Evolutionary conservation across 225 moss, liverwort and hornwort genomes (phyloP).

Genomic region (Anthoceros angustus): DNA sequence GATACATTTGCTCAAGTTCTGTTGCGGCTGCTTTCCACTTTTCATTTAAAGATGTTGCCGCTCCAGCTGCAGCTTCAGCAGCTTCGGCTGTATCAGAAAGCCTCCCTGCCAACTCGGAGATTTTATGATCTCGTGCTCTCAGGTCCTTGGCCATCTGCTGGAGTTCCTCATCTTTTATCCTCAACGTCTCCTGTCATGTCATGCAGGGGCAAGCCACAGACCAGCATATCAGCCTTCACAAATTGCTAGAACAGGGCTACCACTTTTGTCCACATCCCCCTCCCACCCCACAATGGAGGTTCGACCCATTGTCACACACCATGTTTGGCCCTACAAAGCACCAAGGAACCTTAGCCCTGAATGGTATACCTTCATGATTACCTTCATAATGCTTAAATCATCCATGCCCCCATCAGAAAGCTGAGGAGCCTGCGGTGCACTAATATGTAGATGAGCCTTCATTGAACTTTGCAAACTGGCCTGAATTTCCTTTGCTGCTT

Average conservation of each 20-base stretch:
- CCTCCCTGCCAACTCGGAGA: conserved; percentile 79
- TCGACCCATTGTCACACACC: too few relatives aligned
- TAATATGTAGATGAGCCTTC: conserved; percentile 32
- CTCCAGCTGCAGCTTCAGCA: conserved; percentile 84
- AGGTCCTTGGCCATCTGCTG: conserved; percentile 84
- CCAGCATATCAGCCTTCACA: background rate
- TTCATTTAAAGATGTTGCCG: conserved; percentile 56
- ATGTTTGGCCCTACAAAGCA: background rate
- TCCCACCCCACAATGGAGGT: too few relatives aligned
- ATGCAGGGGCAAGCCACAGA: background rate
- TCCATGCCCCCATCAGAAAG: conserved; percentile 26
- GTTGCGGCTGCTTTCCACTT: conserved; percentile 47
- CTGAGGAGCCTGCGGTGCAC: conserved; percentile 17
- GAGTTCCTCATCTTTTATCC: conserved; percentile 98
- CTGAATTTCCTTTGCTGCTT: conserved; percentile 63
- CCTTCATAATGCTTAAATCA: conserved; percentile 28
- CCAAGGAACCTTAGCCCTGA: background rate
- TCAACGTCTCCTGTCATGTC: conserved; percentile 66
- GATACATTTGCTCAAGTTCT: conserved; percentile 56
- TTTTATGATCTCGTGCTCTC: conserved; percentile 85
- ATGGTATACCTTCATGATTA: conserved; percentile 49
- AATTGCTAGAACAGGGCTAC: background rate
- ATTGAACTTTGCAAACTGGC: conserved; percentile 38
- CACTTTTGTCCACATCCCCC: background rate
- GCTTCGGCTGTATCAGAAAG: conserved; percentile 94